Percentiles rank a stretch among this genome's conserved stretches.
phyloP scores from a whole-genome alignment of 495 filamentous ascomycete species.

The Bombardia bombarda region DNA sequence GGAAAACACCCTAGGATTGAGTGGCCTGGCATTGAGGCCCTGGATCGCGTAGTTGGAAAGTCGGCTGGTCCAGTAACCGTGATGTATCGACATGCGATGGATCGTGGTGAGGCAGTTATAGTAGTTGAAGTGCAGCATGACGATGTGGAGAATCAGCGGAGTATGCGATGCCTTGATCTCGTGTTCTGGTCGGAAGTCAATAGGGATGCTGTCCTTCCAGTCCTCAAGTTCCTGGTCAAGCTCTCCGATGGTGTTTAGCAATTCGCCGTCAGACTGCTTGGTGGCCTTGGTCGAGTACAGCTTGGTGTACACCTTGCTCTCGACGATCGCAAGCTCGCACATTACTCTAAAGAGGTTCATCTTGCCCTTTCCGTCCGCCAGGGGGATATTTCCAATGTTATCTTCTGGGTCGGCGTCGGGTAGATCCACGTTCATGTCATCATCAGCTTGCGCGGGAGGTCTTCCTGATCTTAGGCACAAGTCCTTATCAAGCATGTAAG shows the following conservation, averaged over 20 bases:
- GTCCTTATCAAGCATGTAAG: conserved; percentile 92
- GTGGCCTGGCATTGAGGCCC: conserved; percentile 77
- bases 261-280: conserved; percentile 85
- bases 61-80: conserved; percentile 95
- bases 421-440: conserved; percentile 96
- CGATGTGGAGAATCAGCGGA: conserved; percentile 83
- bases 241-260: conserved; percentile 93
- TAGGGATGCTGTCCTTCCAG: conserved; percentile 92
- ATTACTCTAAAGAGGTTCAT: conserved; percentile 89
- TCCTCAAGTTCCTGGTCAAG: conserved; percentile 88
- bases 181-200: conserved; percentile 90
- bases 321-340: conserved; percentile 84
- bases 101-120: conserved; percentile 98
- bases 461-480: conserved; percentile 87
- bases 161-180: conserved; percentile 88
- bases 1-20: conserved; percentile 93
- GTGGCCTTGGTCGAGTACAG: conserved; percentile 90
- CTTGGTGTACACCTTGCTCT: conserved; percentile 88
- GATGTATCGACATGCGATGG: conserved; percentile 96
- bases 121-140: conserved; percentile 90
- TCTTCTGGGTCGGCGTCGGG: conserved; percentile 86
- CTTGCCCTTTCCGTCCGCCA: conserved; percentile 84
- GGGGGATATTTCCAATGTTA: conserved; percentile 85
- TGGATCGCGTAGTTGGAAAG: conserved; percentile 93
- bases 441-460: conserved; percentile 91